These are phyloP conservation scores for Sordaria brevicollis DNA, from an alignment of 495 filamentous ascomycete genomes.

Conservation along the genomic window DNA sequence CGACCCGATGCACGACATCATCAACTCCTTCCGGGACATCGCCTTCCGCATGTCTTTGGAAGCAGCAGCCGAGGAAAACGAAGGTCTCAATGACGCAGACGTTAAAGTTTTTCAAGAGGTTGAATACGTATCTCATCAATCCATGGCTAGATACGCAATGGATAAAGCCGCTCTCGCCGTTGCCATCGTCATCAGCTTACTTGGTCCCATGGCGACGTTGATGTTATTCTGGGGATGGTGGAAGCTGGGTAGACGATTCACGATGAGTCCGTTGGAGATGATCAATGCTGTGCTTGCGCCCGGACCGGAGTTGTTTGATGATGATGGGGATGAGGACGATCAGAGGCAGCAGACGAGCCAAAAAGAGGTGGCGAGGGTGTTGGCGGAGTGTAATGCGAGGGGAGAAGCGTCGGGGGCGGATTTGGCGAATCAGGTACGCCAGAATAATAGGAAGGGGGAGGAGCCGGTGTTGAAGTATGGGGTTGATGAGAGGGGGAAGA, in stretches of 20 bases:
- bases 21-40: background rate
- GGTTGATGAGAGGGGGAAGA: background rate
- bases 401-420: background rate
- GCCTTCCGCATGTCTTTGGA: background rate
- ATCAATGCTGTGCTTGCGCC: background rate
- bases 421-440: background rate
- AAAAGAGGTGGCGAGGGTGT: background rate
- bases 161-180: background rate
- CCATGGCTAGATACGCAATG: background rate
- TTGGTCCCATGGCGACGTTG: background rate
- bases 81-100: background rate
- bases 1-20: background rate
- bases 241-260: background rate
- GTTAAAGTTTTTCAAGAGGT: background rate
- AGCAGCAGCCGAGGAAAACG: background rate
- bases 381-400: background rate
- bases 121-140: background rate
- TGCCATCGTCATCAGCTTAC: background rate
- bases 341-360: background rate
- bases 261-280: background rate
- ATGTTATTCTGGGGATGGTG: background rate
- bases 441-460: background rate
- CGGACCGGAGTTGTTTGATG: background rate
- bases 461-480: background rate
- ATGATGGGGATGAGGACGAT: background rate